phyloP scores from a whole-genome alignment of 2,329 filamentous ascomycete species.

The Sclerotinia borealis region DNA sequence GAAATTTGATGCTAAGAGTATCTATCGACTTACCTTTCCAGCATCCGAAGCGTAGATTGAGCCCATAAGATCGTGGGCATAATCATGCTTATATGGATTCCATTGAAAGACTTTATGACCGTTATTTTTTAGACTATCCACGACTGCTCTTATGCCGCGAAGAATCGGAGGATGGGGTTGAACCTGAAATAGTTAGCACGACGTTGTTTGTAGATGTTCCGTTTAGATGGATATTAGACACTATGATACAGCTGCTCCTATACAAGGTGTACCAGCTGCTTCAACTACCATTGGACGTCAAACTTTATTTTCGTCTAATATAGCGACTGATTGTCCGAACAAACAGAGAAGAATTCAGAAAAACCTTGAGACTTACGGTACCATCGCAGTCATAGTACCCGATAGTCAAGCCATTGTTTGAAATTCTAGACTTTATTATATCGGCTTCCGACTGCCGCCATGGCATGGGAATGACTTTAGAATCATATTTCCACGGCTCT shows the following conservation, averaged over 20 bases:
- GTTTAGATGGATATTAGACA: too few relatives aligned
- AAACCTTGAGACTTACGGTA: slow-evolving; percentile 21
- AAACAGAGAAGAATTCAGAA: neutral
- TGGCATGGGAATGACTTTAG: slow-evolving; percentile 39
- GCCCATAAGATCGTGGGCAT: slow-evolving; percentile 25
- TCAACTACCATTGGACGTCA: slow-evolving; percentile 34
- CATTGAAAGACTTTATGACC: slow-evolving; percentile 47
- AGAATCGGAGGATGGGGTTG: slow-evolving; percentile 50
- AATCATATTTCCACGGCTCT: slow-evolving; percentile 34
- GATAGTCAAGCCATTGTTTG: slow-evolving; percentile 33
- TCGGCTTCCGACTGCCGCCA: slow-evolving; percentile 31
- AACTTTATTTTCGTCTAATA: slow-evolving; percentile 14
- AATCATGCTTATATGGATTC: slow-evolving; percentile 32
- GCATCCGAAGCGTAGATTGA: slow-evolving; percentile 29
- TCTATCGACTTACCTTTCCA: slow-evolving; percentile 9
- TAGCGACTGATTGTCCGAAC: neutral
- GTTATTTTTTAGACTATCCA: slow-evolving; percentile 41
- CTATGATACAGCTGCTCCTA: neutral
- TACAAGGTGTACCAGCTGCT: slow-evolving; percentile 5
- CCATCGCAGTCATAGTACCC: slow-evolving; percentile 34
- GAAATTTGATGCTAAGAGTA: neutral
- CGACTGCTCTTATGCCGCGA: slow-evolving; percentile 46
- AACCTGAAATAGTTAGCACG: neutral
- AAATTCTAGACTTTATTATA: slow-evolving; percentile 32
- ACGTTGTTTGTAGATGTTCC: neutral